Conservation (phyloP, 768 basidiomycete species). For the Termitomyces sp. region DNA sequence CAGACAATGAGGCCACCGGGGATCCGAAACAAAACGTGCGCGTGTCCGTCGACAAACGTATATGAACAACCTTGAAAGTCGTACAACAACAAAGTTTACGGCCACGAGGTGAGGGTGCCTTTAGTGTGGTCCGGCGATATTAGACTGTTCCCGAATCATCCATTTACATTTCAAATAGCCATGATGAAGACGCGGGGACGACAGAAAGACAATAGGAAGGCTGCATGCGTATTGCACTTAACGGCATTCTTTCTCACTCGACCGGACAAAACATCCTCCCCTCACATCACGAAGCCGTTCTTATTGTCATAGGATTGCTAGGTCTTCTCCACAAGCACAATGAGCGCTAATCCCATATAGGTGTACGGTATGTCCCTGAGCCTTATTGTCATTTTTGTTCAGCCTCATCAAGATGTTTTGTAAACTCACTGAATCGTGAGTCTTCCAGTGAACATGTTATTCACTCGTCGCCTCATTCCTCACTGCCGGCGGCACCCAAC, state of each 20-base stretch:
- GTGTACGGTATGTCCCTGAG: constrained; percentile 31
- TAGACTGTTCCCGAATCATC: constrained; percentile 20
- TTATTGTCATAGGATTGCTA: constrained; percentile 19
- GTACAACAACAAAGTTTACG: constrained; percentile 27
- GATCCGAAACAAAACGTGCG: constrained; percentile 19
- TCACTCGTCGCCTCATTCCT: not conserved
- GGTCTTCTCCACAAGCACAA: constrained; percentile 7
- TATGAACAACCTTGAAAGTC: constrained; percentile 18
- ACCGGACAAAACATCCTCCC: constrained; percentile 15
- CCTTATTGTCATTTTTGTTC: constrained; percentile 31
- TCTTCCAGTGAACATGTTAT: not conserved
- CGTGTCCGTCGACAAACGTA: constrained; percentile 18
- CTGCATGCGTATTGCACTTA: not conserved
- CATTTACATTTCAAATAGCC: constrained; percentile 28
- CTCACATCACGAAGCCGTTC: constrained; percentile 17
- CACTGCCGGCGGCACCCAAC: not conserved
- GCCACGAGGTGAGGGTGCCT: constrained; percentile 27
- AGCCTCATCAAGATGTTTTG: constrained; percentile 6
- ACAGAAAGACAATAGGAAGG: constrained; percentile 28
- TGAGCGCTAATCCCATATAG: constrained; percentile 14
- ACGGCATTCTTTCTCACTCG: constrained; percentile 11
- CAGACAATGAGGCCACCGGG: constrained; percentile 23
- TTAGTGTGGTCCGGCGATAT: constrained; percentile 23
- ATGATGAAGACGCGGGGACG: constrained; percentile 14
- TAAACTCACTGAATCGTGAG: constrained; percentile 10